Conservation (phyloP, 176 grass and related monocot genomes). For the Dendrocalamus sinicus region DNA sequence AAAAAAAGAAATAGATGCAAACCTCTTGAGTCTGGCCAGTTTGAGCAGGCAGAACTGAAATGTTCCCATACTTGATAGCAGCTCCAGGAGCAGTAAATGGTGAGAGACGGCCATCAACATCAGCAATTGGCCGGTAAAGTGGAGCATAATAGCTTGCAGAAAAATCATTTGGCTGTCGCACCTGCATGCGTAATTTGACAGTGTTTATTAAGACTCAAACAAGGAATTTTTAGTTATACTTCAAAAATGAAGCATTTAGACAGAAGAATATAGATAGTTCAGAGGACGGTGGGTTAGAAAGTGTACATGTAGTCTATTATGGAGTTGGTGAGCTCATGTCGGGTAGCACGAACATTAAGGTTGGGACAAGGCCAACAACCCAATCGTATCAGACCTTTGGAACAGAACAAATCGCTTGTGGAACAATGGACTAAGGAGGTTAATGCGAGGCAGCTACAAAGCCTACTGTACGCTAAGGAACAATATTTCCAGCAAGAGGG, state of each 20-base stretch:
- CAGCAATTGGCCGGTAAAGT: slow-evolving; percentile 57
- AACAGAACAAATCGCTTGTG: neutral
- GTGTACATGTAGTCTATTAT: neutral
- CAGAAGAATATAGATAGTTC: neutral
- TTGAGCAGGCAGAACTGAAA: slow-evolving; percentile 62
- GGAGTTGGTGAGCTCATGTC: neutral
- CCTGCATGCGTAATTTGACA: slow-evolving; percentile 45
- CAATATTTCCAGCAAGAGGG: slow-evolving; percentile 22
- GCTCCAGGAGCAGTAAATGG: slow-evolving; percentile 61
- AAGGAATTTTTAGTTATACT: neutral
- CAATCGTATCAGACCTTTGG: neutral
- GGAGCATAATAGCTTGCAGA: slow-evolving; percentile 58
- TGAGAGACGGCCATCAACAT: slow-evolving; percentile 66
- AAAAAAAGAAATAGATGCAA: slow-evolving; percentile 42
- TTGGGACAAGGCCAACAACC: slow-evolving; percentile 5
- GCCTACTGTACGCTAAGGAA: neutral
- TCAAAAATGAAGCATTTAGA: neutral
- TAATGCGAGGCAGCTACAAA: neutral
- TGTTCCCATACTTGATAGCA: slow-evolving; percentile 67
- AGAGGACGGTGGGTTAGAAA: neutral
- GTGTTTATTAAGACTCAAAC: neutral
- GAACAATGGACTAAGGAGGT: neutral
- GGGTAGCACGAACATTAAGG: neutral
- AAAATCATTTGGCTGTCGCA: slow-evolving; percentile 65
- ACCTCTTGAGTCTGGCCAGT: slow-evolving; percentile 81